Conservation (phyloP, 495 filamentous ascomycete genomes). For the Hypomontagnella monticulosa region DNA sequence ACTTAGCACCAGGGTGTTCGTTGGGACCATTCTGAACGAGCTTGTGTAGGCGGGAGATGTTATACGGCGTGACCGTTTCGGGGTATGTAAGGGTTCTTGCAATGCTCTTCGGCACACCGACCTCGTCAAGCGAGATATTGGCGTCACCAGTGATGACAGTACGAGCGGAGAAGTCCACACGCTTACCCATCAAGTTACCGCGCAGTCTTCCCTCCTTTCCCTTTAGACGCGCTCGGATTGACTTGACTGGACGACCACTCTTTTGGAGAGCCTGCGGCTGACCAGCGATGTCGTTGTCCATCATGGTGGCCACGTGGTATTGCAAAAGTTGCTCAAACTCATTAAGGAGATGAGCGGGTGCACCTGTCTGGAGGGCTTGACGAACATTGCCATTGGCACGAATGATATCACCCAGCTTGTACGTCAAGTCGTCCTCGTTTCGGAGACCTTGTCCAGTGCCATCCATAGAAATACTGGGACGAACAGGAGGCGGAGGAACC, state of each 20-base stretch:
- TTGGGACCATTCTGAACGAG: constrained; percentile 93
- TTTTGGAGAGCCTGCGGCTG: constrained; percentile 97
- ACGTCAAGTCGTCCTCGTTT: constrained; percentile 98
- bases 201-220: constrained; percentile 97
- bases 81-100: constrained; percentile 93
- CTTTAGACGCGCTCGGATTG: constrained; percentile 94
- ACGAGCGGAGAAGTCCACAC: constrained; percentile 99
- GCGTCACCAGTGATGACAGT: constrained; percentile 99
- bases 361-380: constrained; percentile 85
- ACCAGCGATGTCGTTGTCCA: constrained; percentile 99
- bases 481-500: constrained; percentile 93
- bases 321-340: constrained; percentile 95
- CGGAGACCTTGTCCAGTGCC: constrained; percentile 85
- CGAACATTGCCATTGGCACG: constrained; percentile 95
- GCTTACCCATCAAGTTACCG: constrained; percentile 99
- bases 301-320: constrained; percentile 97
- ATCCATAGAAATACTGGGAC: constrained; percentile 94
- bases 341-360: constrained; percentile 84
- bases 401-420: constrained; percentile 98
- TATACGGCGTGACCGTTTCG: constrained; percentile 97
- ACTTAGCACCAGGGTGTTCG: constrained; percentile 92
- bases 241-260: constrained; percentile 93
- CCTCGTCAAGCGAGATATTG: constrained; percentile 93
- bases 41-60: constrained; percentile 88
- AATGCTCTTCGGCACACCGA: constrained; percentile 91